phyloP scores from a whole-genome alignment of 2,329 filamentous ascomycete species.

The Ophiocordyceps camponoti-floridani region DNA sequence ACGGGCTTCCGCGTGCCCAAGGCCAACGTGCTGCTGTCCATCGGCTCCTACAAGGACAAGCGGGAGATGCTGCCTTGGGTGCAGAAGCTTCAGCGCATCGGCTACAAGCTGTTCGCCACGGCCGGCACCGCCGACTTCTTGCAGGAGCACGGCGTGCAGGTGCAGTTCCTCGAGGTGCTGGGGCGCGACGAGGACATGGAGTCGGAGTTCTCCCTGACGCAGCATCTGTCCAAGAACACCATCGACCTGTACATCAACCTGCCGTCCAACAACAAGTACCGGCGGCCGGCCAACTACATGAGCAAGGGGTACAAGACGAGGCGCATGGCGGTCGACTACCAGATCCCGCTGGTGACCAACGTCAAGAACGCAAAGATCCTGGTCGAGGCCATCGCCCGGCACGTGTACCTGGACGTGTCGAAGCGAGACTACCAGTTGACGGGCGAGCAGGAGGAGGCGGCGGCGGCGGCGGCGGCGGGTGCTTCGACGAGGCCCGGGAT shows the following conservation, averaged over 20 bases:
- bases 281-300: conserved; percentile 94
- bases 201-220: conserved; percentile 89
- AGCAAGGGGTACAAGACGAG: conserved; percentile 92
- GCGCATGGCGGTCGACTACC: conserved; percentile 94
- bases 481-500: conserved; percentile 40
- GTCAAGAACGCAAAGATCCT: conserved; percentile 98
- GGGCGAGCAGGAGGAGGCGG: conserved; percentile 58
- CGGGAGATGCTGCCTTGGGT: conserved; percentile 91
- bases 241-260: conserved; percentile 99
- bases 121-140: conserved; percentile 94
- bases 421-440: conserved; percentile 86
- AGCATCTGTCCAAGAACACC: conserved; percentile 92
- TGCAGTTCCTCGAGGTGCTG: conserved; percentile 85
- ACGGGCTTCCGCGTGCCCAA: conserved; percentile 94
- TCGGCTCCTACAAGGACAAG: conserved; percentile 97
- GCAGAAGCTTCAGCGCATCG: conserved; percentile 71
- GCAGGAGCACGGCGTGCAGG: conserved; percentile 76
- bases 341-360: conserved; percentile 92
- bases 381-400: conserved; percentile 80
- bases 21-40: conserved; percentile 86
- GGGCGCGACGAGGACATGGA: conserved; percentile 68
- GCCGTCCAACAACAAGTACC: conserved; percentile 95
- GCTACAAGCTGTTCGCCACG: conserved; percentile 91
- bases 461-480: conserved; percentile 40
- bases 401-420: conserved; percentile 69